Base-by-base conservation (phyloP, 2,329 filamentous ascomycete species). In the Helotiales sp. region DNA sequence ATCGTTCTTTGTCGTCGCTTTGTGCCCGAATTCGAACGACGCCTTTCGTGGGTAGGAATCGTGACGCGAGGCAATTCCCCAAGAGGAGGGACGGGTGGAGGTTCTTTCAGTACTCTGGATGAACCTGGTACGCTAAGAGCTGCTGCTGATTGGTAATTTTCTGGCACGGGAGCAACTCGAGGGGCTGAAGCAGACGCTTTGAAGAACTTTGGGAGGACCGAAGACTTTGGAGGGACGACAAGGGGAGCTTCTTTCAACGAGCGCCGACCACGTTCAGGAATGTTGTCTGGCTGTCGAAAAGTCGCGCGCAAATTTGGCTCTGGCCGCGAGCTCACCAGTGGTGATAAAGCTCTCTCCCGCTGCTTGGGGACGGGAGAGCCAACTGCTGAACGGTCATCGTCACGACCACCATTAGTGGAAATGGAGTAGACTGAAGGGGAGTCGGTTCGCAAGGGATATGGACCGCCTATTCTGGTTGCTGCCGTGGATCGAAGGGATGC, bases 381-480 rank as follows among this genome's bases (percentile, higher is more conserved):
- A 58, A 30, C 48, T 15, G 60, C 44, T 9, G 36, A 31, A 42
- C 27, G 48, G 54, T 52, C 48, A 49, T 60, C 57, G 36, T 62
- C 52, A 22, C 36, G 47, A 51, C 24, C 30, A 50, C 48, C 25
- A 31, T 31, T 57, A 51, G 52, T 29, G 12, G 55, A 44, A 52
- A 54, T 56, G 19, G 62, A 51, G 22, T 47, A 15, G 1, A 52
- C 47, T 8, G 62, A 61, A 19, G 51, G 22, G 10, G 56, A 29
- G 27, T 62, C 63, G 13, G 33, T 51, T 27, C 58, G 54, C 25
- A 48, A 57, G 33, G 60, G 57, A 15, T 55, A 58, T 13, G 24
- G 22, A 13, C 34, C 36, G n/a, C 38, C 50, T 5, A 47, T 24
- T 47, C 36, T 47, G 33, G 44, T 8, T 33, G 40, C 17, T 5